Evolutionary conservation across 2,329 filamentous ascomycete species (phyloP).

Genomic region (Stachybotrys chartarum): DNA sequence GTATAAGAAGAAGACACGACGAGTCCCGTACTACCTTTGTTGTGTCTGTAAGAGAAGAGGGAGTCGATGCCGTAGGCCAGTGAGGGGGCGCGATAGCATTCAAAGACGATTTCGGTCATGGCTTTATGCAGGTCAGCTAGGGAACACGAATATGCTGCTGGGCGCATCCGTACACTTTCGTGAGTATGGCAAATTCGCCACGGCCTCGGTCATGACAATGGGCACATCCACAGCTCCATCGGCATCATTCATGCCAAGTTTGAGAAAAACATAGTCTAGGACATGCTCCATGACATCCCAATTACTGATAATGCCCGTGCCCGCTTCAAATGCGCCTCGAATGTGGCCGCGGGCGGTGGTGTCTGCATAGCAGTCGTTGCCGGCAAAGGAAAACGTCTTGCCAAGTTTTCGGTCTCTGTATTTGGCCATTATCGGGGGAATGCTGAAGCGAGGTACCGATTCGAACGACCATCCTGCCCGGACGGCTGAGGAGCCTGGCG

Average conservation of each 20-base stretch:
- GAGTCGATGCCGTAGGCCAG: conserved; percentile 94
- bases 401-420: conserved; percentile 92
- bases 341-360: conserved; percentile 88
- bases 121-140: conserved; percentile 39
- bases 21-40: conserved; percentile 78
- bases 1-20: conserved; percentile 90
- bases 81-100: conserved; percentile 87
- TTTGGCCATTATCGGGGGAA: conserved; percentile 88
- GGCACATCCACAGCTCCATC: conserved; percentile 75
- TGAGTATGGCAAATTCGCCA: conserved; percentile 85
- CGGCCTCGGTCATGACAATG: conserved; percentile 90
- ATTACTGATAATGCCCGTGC: conserved; percentile 86
- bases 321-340: conserved; percentile 83
- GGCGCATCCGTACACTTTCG: conserved; percentile 61
- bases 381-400: conserved; percentile 87
- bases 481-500: conserved; percentile 72
- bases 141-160: not conserved
- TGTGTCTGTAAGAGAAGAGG: conserved; percentile 91
- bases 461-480: conserved; percentile 97
- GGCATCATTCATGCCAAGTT: conserved; percentile 74
- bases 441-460: conserved; percentile 64
- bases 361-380: conserved; percentile 88
- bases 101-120: conserved; percentile 96
- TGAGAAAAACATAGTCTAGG: conserved; percentile 90
- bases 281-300: conserved; percentile 98